Conservation (phyloP, 2,329 filamentous ascomycete genomes). For the Penicillium sp. region DNA sequence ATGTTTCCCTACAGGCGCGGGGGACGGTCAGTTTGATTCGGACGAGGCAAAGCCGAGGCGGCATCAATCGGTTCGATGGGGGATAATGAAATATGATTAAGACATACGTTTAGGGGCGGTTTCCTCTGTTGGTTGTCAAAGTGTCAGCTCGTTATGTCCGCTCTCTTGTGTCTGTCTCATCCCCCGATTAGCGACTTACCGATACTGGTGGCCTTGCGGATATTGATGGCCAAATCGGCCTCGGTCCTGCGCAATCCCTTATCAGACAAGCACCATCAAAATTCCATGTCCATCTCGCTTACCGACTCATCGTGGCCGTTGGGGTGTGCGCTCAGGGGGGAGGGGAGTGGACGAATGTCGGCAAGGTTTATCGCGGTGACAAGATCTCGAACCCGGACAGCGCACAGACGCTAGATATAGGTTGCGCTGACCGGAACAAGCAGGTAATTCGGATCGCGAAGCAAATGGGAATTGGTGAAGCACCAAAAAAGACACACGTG, state of each 20-base stretch:
- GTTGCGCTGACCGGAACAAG: conserved; percentile 12
- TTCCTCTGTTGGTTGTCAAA: conserved; percentile 50
- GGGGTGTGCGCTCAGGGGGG: conserved; percentile 35
- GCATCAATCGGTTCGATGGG: conserved; percentile 8
- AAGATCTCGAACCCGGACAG: conserved; percentile 24
- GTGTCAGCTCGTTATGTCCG: conserved; percentile 10
- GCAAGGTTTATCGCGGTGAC: conserved; percentile 6
- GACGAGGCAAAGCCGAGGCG: neutral
- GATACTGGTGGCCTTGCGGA: conserved; percentile 65
- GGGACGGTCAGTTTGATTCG: conserved; percentile 5
- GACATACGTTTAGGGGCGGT: conserved; percentile 63
- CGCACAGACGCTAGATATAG: conserved; percentile 14
- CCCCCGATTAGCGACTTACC: conserved; percentile 37
- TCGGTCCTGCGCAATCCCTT: conserved; percentile 50
- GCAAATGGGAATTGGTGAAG: conserved; percentile 2
- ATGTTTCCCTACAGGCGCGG: conserved; percentile 67
- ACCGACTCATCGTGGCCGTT: conserved; percentile 63
- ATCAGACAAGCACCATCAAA: neutral
- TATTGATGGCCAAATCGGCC: conserved; percentile 63
- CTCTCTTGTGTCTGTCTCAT: conserved; percentile 4
- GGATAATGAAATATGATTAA: conserved; percentile 1
- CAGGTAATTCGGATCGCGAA: neutral
- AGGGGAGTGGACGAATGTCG: conserved; percentile 10
- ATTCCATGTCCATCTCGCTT: conserved; percentile 22
- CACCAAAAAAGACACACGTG: conserved; percentile 14